phyloP scores from a whole-genome alignment of 768 basidiomycete genomes.

The Kwoniella shandongensis region DNA sequence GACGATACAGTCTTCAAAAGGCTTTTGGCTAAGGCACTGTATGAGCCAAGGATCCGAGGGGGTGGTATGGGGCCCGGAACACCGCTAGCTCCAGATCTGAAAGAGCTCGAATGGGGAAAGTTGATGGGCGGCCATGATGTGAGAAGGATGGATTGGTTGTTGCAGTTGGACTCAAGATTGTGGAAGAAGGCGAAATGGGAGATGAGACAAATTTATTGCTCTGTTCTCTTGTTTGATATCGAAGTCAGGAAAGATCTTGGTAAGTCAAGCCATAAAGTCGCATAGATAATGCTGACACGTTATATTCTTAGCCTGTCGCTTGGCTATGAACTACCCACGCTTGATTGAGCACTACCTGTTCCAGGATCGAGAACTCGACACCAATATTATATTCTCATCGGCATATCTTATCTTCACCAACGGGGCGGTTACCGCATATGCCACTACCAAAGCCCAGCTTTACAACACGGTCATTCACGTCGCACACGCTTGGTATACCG shows the following conservation, averaged over 20 bases:
- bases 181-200: constrained; percentile 52
- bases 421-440: constrained; percentile 76
- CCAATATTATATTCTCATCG: constrained; percentile 89
- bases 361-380: constrained; percentile 90
- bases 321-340: constrained; percentile 78
- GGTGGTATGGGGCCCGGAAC: constrained; percentile 22
- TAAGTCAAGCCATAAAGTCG: constrained; percentile 54
- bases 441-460: constrained; percentile 71
- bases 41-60: constrained; percentile 18
- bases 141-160: constrained; percentile 42
- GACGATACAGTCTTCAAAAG: constrained; percentile 42
- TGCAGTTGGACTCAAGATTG: constrained; percentile 45
- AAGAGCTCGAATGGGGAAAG: constrained; percentile 26
- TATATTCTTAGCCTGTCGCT: constrained; percentile 68
- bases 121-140: constrained; percentile 12
- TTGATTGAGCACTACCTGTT: constrained; percentile 89
- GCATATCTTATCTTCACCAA: constrained; percentile 79
- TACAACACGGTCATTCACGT: constrained; percentile 75
- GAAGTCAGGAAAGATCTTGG: constrained; percentile 74
- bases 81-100: constrained; percentile 26
- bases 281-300: background rate
- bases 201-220: constrained; percentile 45
- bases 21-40: constrained; percentile 31
- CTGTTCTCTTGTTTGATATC: constrained; percentile 47
- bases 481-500: constrained; percentile 88